phyloP scores from a whole-genome alignment of 768 basidiomycete species.

The Cystoderma amianthinum region DNA sequence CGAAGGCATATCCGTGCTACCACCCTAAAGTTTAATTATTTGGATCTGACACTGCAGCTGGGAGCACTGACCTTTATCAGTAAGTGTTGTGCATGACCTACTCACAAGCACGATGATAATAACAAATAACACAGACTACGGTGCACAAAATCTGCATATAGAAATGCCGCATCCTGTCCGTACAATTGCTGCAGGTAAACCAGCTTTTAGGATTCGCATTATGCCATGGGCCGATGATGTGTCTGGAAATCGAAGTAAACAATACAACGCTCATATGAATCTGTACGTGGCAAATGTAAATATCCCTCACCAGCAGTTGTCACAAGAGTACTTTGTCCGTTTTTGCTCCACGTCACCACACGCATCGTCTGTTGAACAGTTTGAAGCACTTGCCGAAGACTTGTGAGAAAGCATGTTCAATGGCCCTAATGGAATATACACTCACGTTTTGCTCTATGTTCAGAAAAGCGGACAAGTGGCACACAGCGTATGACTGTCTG shows the following conservation, averaged over 20 bases:
- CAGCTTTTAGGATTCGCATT: slow-evolving; percentile 7
- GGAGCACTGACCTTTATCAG: no score
- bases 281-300: slow-evolving; percentile 20
- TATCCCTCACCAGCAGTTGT: slow-evolving; percentile 15
- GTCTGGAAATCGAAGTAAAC: slow-evolving; percentile 24
- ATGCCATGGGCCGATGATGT: slow-evolving; percentile 23
- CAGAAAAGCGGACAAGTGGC: slow-evolving; percentile 9
- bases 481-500: slow-evolving; percentile 17
- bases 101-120: no score
- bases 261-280: slow-evolving; percentile 27
- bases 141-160: no score
- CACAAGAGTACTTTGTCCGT: slow-evolving; percentile 24
- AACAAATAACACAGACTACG: no score
- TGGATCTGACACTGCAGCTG: no score
- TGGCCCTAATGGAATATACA: neutral
- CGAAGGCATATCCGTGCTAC: neutral
- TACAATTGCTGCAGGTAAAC: slow-evolving; percentile 6
- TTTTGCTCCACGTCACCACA: slow-evolving; percentile 23
- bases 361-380: slow-evolving; percentile 20
- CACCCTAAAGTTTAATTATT: neutral
- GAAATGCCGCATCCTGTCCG: slow-evolving; percentile 8
- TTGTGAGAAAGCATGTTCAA: slow-evolving; percentile 2
- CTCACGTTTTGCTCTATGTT: neutral
- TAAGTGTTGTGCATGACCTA: no score
- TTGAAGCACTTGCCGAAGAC: slow-evolving; percentile 16